These are phyloP conservation scores for Lodderomyces theae DNA, from an alignment of 1,139 yeast genomes.

Conservation along the genomic window DNA sequence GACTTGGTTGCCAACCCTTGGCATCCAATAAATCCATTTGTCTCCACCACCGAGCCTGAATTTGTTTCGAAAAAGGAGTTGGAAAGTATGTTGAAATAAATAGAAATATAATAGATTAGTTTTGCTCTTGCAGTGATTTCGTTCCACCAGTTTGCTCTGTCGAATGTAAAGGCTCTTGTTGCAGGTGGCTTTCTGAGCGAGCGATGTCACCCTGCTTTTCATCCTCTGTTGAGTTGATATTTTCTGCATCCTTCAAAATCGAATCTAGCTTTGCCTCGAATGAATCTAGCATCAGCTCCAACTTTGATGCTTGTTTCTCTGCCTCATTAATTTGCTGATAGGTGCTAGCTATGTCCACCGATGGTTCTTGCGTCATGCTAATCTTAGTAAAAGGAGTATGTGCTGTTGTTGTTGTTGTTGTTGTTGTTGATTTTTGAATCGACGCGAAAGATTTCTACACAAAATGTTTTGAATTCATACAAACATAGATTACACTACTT, in stretches of 20 bases:
- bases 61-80: slow-evolving; percentile 21
- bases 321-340: slow-evolving; percentile 44
- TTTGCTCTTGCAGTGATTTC: background rate
- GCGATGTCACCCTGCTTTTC: too few relatives aligned
- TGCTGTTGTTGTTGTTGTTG: too few relatives aligned
- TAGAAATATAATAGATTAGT: background rate
- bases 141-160: too few relatives aligned
- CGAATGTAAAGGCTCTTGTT: too few relatives aligned
- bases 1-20: slow-evolving; percentile 60
- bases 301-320: slow-evolving; percentile 39
- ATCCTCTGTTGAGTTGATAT: slow-evolving; percentile 11
- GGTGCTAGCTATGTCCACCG: slow-evolving; percentile 31
- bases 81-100: slow-evolving; percentile 10
- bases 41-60: slow-evolving; percentile 33
- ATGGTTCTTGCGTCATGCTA: slow-evolving; percentile 25
- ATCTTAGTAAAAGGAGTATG: too few relatives aligned
- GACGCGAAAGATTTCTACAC: background rate
- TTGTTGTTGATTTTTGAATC: too few relatives aligned
- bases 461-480: background rate
- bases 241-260: slow-evolving; percentile 42
- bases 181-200: too few relatives aligned
- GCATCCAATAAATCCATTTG: slow-evolving; percentile 70
- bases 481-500: slow-evolving; percentile 1
- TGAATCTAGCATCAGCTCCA: slow-evolving; percentile 44
- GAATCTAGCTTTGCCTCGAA: slow-evolving; percentile 45